phyloP scores from a whole-genome alignment of 2,329 filamentous ascomycete genomes.

The Phialocephala sp. region DNA sequence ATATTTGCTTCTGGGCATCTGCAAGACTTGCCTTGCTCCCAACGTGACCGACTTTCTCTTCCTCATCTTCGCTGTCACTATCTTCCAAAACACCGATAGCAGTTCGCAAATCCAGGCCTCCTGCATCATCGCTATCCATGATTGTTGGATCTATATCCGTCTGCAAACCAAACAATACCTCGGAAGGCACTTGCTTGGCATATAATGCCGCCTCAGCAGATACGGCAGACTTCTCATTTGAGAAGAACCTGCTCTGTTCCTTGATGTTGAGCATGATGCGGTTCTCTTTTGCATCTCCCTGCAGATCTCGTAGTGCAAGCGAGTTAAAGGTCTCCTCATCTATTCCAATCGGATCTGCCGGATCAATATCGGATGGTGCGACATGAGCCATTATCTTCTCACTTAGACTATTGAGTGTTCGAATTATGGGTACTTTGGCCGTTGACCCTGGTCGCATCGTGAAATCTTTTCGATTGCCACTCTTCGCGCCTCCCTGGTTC shows the following conservation, averaged over 20 bases:
- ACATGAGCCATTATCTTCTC: slow-evolving; percentile 94
- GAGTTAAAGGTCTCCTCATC: slow-evolving; percentile 78
- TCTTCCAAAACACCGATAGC: slow-evolving; percentile 74
- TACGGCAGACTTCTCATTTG: slow-evolving; percentile 54
- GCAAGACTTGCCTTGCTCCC: slow-evolving; percentile 72
- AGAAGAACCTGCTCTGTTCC: slow-evolving; percentile 85
- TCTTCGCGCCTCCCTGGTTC: slow-evolving; percentile 82
- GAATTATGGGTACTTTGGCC: slow-evolving; percentile 85
- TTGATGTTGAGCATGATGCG: slow-evolving; percentile 86
- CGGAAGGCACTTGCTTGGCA: slow-evolving; percentile 70
- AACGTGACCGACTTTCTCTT: slow-evolving; percentile 60
- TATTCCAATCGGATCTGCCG: slow-evolving; percentile 67
- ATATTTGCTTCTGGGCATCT: slow-evolving; percentile 68
- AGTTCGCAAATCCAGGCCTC: slow-evolving; percentile 64
- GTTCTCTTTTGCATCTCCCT: slow-evolving; percentile 73
- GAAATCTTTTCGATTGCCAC: slow-evolving; percentile 84
- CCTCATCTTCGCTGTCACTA: slow-evolving; percentile 68
- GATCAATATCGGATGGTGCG: slow-evolving; percentile 75
- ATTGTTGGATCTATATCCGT: slow-evolving; percentile 59
- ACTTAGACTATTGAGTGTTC: slow-evolving; percentile 86
- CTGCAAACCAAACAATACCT: slow-evolving; percentile 70
- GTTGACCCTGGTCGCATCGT: slow-evolving; percentile 82
- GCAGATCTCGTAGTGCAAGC: slow-evolving; percentile 80
- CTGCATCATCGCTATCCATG: slow-evolving; percentile 53
- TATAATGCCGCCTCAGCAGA: slow-evolving; percentile 55